Evolutionary conservation across 2,329 filamentous ascomycete genomes (phyloP), one percentile per base, ranked within the genome.

Genomic region (Diaporthe sp.): DNA sequence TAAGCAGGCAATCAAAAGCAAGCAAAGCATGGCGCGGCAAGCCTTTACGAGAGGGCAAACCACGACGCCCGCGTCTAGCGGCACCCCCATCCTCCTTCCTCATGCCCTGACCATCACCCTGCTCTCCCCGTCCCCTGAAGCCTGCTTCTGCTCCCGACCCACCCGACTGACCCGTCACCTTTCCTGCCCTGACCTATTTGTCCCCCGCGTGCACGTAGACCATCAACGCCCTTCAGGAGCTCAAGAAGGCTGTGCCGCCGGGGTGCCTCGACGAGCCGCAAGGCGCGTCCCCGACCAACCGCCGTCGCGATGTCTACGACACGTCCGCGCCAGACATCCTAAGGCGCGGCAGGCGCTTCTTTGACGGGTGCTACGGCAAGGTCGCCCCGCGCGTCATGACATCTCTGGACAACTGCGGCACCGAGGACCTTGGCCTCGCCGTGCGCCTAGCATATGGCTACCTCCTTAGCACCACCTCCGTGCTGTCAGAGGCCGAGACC

Each of bases 351-450:
- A 82, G 84, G 68, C 73, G 35, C 25, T 88, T 88, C 79, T 90
- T 88, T 77, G 81, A 87, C 71, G 81, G 78, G 30, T 78, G 88
- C 32, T 89, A 89, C 77, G 87, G 86, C 76, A 88, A 87, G 75
- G 81, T 89, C n/a, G 81, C 85, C 10, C 81, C 80, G 74, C 81
- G 85, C 15, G 83, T 88, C 69, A 87, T 87, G 84, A 80, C 82
- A 0, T 84, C 87, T 70, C 85, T 89, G 84, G 84, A 87, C 76
- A 80, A 80, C 53, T 87, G 82, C 12, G 87, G 87, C 13, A 87
- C 86, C 7, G 85, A 88, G 72, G 88, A 89, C 77, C 80, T 90
- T 6, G 86, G 86, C 1, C 78, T 88, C 65, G 82, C 83, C 3
- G 87, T 86, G 1, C 81, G 86, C 19, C 80, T 89, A 63, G 82